phyloP scores from a whole-genome alignment of 495 filamentous ascomycete species.

The Geoglossum glabrum region DNA sequence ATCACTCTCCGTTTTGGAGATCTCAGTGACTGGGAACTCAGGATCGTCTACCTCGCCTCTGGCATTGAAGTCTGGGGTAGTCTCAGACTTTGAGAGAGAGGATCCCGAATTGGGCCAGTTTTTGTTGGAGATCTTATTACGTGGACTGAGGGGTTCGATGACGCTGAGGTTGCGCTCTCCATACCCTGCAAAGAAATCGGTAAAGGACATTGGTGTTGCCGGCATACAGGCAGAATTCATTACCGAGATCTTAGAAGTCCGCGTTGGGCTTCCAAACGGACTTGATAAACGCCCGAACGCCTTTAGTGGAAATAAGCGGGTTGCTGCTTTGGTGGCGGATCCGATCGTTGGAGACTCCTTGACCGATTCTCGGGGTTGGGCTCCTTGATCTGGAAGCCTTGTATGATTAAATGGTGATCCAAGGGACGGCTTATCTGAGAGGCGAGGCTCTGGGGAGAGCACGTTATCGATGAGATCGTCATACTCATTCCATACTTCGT shows the following conservation, averaged over 20 bases:
- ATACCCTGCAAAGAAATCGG: conserved; percentile 31
- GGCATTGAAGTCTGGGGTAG: conserved; percentile 6
- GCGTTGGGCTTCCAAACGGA: not conserved
- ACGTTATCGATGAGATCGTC: conserved; percentile 72
- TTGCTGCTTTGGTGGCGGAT: not conserved
- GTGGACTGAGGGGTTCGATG: conserved; percentile 18
- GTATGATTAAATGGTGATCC: conserved; percentile 22
- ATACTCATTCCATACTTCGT: conserved; percentile 91
- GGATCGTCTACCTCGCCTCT: conserved; percentile 1
- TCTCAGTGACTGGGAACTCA: conserved; percentile 11
- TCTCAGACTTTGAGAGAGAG: conserved; percentile 13
- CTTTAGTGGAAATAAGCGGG: not conserved
- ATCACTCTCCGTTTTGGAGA: conserved; percentile 36
- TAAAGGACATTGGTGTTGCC: conserved; percentile 29
- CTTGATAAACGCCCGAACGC: not conserved
- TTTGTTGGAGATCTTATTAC: conserved; percentile 20
- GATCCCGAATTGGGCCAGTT: conserved; percentile 27
- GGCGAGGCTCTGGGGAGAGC: conserved; percentile 24
- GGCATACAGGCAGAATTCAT: conserved; percentile 12
- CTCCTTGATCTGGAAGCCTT: not conserved
- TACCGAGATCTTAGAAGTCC: not conserved
- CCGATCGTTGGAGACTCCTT: conserved; percentile 14
- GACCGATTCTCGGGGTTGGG: conserved; percentile 10
- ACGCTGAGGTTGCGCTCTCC: conserved; percentile 25
- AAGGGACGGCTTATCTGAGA: conserved; percentile 17